Percentiles rank a stretch among this genome's conserved stretches.
phyloP scores from a whole-genome alignment of 192 early-diverging fungal species.

The Radiomyces spectabilis region DNA sequence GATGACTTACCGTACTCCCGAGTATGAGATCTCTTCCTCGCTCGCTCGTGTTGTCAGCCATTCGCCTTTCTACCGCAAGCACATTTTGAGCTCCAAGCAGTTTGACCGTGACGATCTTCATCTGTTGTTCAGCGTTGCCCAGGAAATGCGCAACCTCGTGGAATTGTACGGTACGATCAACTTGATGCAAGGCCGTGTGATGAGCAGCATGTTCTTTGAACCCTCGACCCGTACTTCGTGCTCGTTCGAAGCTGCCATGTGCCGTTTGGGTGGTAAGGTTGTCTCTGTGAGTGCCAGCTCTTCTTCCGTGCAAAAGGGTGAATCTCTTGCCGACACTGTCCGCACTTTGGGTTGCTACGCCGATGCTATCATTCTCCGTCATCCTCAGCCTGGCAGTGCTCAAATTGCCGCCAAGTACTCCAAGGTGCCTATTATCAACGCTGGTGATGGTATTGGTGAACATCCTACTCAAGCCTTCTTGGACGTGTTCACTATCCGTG shows the following conservation, averaged over 20 bases:
- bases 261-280: slow-evolving; percentile 85
- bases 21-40: slow-evolving; percentile 24
- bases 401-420: slow-evolving; percentile 79
- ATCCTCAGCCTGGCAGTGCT: slow-evolving; percentile 84
- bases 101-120: slow-evolving; percentile 93
- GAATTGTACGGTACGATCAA: slow-evolving; percentile 84
- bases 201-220: slow-evolving; percentile 96
- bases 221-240: slow-evolving; percentile 89
- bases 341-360: slow-evolving; percentile 89
- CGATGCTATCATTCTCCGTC: slow-evolving; percentile 88
- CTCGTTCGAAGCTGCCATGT: slow-evolving; percentile 94
- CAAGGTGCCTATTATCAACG: slow-evolving; percentile 91
- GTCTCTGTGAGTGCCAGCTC: slow-evolving; percentile 77
- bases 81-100: slow-evolving; percentile 86
- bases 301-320: slow-evolving; percentile 93
- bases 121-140: slow-evolving; percentile 88
- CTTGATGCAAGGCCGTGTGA: slow-evolving; percentile 81
- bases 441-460: slow-evolving; percentile 95
- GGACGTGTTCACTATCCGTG: slow-evolving; percentile 89
- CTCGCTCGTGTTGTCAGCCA: slow-evolving; percentile 46
- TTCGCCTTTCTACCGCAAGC: slow-evolving; percentile 89
- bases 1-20: slow-evolving; percentile 3
- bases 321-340: slow-evolving; percentile 90
- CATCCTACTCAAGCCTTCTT: slow-evolving; percentile 98
- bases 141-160: slow-evolving; percentile 93